Conservation (phyloP, 208 protist genomes). For the Leishmania lainsoni region DNA sequence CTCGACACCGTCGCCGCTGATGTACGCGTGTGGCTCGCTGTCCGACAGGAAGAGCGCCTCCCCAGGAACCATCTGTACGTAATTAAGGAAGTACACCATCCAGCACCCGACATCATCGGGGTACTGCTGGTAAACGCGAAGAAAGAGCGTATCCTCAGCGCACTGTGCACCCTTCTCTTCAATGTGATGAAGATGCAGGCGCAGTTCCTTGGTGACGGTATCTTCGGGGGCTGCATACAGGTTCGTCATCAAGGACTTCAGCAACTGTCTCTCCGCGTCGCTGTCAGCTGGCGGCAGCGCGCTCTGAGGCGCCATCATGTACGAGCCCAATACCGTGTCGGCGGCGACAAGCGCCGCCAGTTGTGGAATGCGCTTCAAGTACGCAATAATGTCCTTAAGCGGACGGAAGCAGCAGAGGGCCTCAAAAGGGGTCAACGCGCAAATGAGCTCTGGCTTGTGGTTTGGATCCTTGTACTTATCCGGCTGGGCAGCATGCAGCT, state of each 20-base stretch:
- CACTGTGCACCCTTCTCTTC: constrained; percentile 35
- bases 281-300: constrained; percentile 37
- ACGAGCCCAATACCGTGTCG: constrained; percentile 33
- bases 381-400: constrained; percentile 78
- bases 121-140: constrained; percentile 92
- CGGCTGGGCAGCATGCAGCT: constrained; percentile 88
- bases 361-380: constrained; percentile 63
- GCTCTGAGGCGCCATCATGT: constrained; percentile 18
- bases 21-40: constrained; percentile 98
- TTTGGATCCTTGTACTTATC: constrained; percentile 98
- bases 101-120: constrained; percentile 98
- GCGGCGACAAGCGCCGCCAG: constrained; percentile 49
- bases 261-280: constrained; percentile 44
- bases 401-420: constrained; percentile 96
- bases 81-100: constrained; percentile 98
- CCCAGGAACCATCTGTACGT: constrained; percentile 92
- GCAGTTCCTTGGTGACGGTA: constrained; percentile 45
- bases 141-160: constrained; percentile 79
- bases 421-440: constrained; percentile 94
- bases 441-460: constrained; percentile 98
- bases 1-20: constrained; percentile 96
- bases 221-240: constrained; percentile 58
- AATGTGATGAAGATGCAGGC: constrained; percentile 53
- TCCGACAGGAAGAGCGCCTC: constrained; percentile 96
- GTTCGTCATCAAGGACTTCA: constrained; percentile 70